Evolutionary conservation across 345 rosid genomes (phyloP).

Genomic region (Noccaea caerulescens): DNA sequence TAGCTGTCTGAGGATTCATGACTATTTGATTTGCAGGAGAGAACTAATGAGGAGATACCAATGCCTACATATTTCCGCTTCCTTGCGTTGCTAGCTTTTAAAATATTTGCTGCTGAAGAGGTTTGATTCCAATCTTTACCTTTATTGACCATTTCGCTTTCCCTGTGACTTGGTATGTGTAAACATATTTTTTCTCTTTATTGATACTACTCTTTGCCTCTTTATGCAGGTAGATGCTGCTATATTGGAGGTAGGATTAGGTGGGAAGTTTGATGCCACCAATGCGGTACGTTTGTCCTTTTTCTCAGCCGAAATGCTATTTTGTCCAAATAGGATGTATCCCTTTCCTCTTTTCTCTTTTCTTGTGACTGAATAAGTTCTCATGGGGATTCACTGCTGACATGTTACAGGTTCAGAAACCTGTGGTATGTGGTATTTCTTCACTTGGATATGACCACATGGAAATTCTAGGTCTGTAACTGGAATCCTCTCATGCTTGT

Average conservation of each 20-base stretch:
- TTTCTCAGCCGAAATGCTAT: neutral
- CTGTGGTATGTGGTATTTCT: slow-evolving; percentile 84
- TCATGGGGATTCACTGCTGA: slow-evolving; percentile 22
- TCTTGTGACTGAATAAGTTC: slow-evolving; percentile 27
- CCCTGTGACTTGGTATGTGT: neutral
- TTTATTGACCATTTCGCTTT: neutral
- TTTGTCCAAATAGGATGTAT: slow-evolving; percentile 17
- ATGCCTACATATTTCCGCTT: slow-evolving; percentile 96
- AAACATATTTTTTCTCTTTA: slow-evolving; percentile 5
- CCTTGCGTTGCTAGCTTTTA: slow-evolving; percentile 92
- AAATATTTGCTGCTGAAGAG: slow-evolving; percentile 92
- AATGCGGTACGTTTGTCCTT: slow-evolving; percentile 71
- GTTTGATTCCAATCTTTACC: slow-evolving; percentile 46
- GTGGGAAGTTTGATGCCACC: slow-evolving; percentile 93
- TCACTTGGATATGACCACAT: slow-evolving; percentile 98
- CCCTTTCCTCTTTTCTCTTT: neutral
- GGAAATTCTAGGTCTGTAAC: slow-evolving; percentile 96
- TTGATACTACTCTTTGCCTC: slow-evolving; percentile 21
- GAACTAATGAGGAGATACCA: slow-evolving; percentile 69
- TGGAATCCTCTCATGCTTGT: slow-evolving; percentile 23
- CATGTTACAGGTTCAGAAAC: slow-evolving; percentile 73
- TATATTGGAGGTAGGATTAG: slow-evolving; percentile 95
- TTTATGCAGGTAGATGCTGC: slow-evolving; percentile 84
- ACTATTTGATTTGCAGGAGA: slow-evolving; percentile 62
- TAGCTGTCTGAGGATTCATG: slow-evolving; percentile 1